A percentile compares a stretch with the other conserved stretches of the same genome.
These are phyloP conservation scores for Termitomyces eurrhizus DNA, from an alignment of 768 basidiomycete species.

Conservation along the genomic window DNA sequence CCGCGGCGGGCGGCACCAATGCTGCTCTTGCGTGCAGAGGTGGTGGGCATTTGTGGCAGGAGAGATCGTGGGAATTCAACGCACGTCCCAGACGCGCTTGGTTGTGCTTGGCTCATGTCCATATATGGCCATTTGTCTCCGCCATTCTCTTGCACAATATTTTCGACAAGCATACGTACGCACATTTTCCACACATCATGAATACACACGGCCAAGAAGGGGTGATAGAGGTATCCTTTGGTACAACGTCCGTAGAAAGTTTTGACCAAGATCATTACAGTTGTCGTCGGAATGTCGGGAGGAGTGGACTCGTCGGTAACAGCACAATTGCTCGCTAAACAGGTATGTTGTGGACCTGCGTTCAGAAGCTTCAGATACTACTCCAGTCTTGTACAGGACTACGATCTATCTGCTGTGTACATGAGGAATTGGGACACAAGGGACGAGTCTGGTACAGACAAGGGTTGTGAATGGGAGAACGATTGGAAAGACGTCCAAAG, in stretches of 20 bases:
- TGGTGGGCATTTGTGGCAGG: constrained; percentile 2
- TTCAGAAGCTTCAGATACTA: not conserved
- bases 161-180: constrained; percentile 12
- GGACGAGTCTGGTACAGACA: constrained; percentile 73
- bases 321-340: constrained; percentile 67
- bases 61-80: constrained; percentile 4
- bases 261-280: constrained; percentile 33
- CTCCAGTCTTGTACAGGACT: constrained; percentile 44
- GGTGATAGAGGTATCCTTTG: constrained; percentile 27
- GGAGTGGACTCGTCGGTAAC: constrained; percentile 94
- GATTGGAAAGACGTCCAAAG: constrained; percentile 90
- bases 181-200: constrained; percentile 9
- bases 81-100: constrained; percentile 15
- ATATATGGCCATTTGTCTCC: not conserved
- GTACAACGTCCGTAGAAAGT: not conserved
- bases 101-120: constrained; percentile 15
- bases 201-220: constrained; percentile 18
- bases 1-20: constrained; percentile 22
- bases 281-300: constrained; percentile 91
- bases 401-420: constrained; percentile 82
- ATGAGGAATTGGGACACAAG: constrained; percentile 97
- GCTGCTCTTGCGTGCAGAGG: constrained; percentile 8
- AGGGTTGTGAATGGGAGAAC: constrained; percentile 93
- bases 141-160: constrained; percentile 12
- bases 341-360: constrained; percentile 34